Evolutionary conservation across 179 eudicot species (phyloP).

Genomic region (Gypsophila paniculata): DNA sequence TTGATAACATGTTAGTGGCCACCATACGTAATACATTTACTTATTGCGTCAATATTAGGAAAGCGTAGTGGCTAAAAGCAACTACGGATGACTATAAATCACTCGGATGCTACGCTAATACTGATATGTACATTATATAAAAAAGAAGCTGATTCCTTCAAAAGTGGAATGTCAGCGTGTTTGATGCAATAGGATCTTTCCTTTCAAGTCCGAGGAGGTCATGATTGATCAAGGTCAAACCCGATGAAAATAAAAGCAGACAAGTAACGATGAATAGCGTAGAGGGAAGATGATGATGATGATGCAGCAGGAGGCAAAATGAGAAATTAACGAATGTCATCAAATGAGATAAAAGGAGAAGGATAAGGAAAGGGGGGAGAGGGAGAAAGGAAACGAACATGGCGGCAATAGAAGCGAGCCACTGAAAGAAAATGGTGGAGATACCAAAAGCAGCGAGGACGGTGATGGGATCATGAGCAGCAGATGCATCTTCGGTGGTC

Average conservation of each 20-base stretch:
- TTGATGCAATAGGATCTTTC: too few species aligned
- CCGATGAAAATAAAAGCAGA: neutral
- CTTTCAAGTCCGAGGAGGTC: too few species aligned
- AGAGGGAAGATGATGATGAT: neutral
- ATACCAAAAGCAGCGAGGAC: conserved; percentile 59
- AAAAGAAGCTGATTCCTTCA: too few species aligned
- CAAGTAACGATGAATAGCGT: neutral
- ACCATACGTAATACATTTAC: neutral
- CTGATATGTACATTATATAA: too few species aligned
- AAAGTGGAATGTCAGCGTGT: too few species aligned
- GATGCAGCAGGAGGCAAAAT: neutral
- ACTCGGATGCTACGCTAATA: too few species aligned
- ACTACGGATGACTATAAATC: too few species aligned
- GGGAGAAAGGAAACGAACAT: conserved; percentile 40
- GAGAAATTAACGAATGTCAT: too few species aligned
- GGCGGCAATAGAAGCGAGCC: conserved; percentile 87
- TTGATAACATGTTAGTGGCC: neutral
- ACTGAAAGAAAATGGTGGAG: conserved; percentile 67
- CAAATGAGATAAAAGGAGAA: neutral
- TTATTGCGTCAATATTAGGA: neutral
- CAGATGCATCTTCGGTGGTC: conserved; percentile 16
- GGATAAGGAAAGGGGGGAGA: neutral
- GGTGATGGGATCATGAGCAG: neutral
- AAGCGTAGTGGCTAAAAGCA: too few species aligned
- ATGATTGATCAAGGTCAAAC: neutral